phyloP scores from a whole-genome alignment of 345 rosid species.

The Cochlearia excelsa region DNA sequence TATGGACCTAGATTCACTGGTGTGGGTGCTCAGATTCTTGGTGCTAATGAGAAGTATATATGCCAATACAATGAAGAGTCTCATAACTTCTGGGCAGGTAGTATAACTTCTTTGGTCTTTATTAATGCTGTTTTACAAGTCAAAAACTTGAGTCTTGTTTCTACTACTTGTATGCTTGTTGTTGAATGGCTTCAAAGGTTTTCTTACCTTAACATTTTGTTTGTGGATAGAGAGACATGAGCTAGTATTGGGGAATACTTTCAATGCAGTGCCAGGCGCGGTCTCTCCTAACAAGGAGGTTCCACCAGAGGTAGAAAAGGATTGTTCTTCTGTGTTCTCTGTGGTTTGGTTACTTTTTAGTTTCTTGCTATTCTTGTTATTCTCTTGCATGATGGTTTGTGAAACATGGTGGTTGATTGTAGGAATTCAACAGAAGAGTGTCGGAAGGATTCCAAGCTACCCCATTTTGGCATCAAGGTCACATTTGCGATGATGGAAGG shows the following conservation, averaged over 20 bases:
- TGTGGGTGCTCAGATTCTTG: constrained; percentile 92
- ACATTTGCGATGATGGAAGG: constrained; percentile 57
- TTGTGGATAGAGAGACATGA: constrained; percentile 73
- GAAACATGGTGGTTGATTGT: constrained; percentile 24
- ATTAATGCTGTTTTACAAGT: background rate
- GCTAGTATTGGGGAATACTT: constrained; percentile 79
- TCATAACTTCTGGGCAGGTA: constrained; percentile 89
- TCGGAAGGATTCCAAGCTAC: constrained; percentile 88
- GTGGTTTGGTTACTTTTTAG: background rate
- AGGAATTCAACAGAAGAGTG: constrained; percentile 77
- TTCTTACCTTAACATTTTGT: constrained; percentile 1
- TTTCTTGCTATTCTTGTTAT: constrained; percentile 3
- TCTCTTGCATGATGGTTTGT: constrained; percentile 4
- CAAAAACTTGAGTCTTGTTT: constrained; percentile 9
- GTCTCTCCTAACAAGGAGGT: constrained; percentile 68
- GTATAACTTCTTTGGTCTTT: constrained; percentile 26
- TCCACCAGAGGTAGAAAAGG: constrained; percentile 66
- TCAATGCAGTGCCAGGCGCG: constrained; percentile 48
- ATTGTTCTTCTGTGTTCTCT: background rate
- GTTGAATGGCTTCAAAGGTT: background rate
- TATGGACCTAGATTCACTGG: constrained; percentile 77
- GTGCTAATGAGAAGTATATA: constrained; percentile 77
- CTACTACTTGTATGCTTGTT: background rate
- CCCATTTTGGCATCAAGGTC: constrained; percentile 96
- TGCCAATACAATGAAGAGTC: constrained; percentile 71